A percentile compares a stretch with the other conserved stretches of the same genome.
Conservation (phyloP, 305 asterid species). For the Petunia hybrid region DNA sequence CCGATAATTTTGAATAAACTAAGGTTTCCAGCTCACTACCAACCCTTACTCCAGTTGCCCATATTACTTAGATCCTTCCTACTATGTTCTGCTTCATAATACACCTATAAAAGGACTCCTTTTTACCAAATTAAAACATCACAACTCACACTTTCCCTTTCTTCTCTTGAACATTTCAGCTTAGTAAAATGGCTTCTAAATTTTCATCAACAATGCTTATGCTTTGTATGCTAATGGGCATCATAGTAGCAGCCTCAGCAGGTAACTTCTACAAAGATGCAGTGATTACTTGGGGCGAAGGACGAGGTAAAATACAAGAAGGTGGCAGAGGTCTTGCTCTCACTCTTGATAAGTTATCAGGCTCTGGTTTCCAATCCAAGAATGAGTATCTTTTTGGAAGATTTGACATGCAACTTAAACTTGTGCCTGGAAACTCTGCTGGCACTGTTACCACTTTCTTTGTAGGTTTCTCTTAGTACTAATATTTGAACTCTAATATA, state of each 20-base stretch:
- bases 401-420: slow-evolving; percentile 61
- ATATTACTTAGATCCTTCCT: background rate
- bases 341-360: slow-evolving; percentile 48
- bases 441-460: slow-evolving; percentile 66
- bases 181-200: background rate
- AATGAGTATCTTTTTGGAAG: slow-evolving; percentile 51
- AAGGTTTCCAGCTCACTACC: slow-evolving; percentile 16
- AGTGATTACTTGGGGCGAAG: slow-evolving; percentile 51
- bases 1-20: background rate
- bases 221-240: background rate
- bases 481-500: background rate
- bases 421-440: slow-evolving; percentile 52
- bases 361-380: slow-evolving; percentile 60
- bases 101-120: background rate
- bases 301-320: slow-evolving; percentile 44
- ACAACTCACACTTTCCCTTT: background rate
- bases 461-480: slow-evolving; percentile 33
- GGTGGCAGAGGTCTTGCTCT: slow-evolving; percentile 49
- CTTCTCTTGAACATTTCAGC: background rate
- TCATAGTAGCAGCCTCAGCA: slow-evolving; percentile 31
- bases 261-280: slow-evolving; percentile 50
- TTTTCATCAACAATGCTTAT: background rate
- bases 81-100: background rate
- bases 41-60: slow-evolving; percentile 7
- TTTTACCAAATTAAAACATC: background rate